Base-by-base conservation (phyloP, 257 asterid genomes). In the Fraxinus pennsylvanica region DNA sequence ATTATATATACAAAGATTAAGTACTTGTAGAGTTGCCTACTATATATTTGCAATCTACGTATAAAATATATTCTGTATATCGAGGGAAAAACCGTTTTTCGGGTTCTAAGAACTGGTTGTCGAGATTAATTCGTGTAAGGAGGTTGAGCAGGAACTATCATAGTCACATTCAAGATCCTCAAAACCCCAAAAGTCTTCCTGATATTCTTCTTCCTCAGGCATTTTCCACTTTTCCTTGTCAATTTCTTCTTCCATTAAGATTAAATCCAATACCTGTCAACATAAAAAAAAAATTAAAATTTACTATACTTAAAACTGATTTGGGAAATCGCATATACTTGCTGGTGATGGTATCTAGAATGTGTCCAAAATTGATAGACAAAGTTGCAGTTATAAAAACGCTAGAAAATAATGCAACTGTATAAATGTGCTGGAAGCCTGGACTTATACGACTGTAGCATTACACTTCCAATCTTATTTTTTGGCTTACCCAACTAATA, bases 121-220 rank as follows among this genome's bases (percentile, higher is more conserved):
- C 30, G 91, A 93, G 36, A 84, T 72, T 0, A 92, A 84, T 74
- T 87, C 92, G 0, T 72, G 87, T 12, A 87, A 92, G 21, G 94
- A 91, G 54, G 83, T 81, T 12, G 96, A 86, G 54, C 74, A 94
- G 1, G 94, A 89, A 80, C 86, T 85, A 68, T 88, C 89, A 61
- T 76, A 90, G 79, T 92, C 98, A 65, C 92, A 82, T 83, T 94
- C 98, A 52, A 94, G 97, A 88, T 94, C 97, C 82, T 94, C 98
- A 72, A 92, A 94, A 0, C 93, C 97, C 93, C 92, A 94, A 63
- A 94, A 89, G 83, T 84, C 92, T 57, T 88, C 94, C 68, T 82
- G 91, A 8, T 90, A 93, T 59, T 89, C 92, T 1, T 91, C 97
- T 75, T 92, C 91, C 27, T 89, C 79, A 0, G 91, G 92, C 91